Evolutionary conservation across 1,284 basidiomycete species (phyloP), one percentile per base, ranked within the genome.

Genomic region (Moesziomyces antarcticus): DNA sequence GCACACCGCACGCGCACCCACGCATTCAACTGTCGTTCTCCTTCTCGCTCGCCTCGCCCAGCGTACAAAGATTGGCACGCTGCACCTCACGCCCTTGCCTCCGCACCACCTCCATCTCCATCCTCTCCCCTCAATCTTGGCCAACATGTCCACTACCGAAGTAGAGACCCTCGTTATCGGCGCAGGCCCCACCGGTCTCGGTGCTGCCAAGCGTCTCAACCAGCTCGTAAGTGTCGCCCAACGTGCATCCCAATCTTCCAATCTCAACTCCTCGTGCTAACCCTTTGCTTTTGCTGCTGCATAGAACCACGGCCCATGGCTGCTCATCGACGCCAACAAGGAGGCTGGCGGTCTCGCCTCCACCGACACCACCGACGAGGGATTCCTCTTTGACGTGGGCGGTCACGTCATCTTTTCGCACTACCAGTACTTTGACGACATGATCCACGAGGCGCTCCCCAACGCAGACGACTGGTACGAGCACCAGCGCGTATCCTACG

Each of bases 391-490:
- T 73, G 87, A 87, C 74, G 86, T 87, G 37, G 86, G 87, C 48
- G 87, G 87, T 27, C 87, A 88, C 79, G 87, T 88, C 73, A 88
- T 88, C 73, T 88, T 88, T 77, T 87, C 86, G 16, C 87, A 88
- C 82, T 88, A 87, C 77, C 82, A 85, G 33, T 87, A 87, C 84
- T 87, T 87, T 78, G 86, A 88, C 81, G 86, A 88, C 68, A 81
- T 83, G 59, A 84, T 88, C 70, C 62, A 85, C 62, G 84, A 86
- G 72, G 87, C 87, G 2, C 80, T 88, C 14, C 87, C 87, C 16
- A 56, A 78, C 47, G 59, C 75, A 42, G 74, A 78, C 8, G 86
- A 88, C 79, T 88, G 87, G 87, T 86, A 85, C 67, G 83, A 85
- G 59, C 87, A 87, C 80, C 85, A 87, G 82, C 85, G 87, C 52